Conservation (phyloP, 768 basidiomycete species). For the Phaeotremella fagi region DNA sequence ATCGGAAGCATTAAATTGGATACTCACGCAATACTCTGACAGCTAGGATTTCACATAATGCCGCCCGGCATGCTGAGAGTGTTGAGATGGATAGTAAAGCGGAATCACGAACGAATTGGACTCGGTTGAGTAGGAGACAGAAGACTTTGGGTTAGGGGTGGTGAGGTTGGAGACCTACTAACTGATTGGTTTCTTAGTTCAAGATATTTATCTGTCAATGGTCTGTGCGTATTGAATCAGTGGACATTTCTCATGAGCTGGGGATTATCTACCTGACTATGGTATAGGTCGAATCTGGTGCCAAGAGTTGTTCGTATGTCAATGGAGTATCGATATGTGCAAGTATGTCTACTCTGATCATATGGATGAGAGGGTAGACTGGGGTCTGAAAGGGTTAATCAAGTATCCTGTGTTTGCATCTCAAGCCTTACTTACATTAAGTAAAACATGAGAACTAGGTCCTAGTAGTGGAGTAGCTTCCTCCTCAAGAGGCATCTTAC, state of each 20-base stretch:
- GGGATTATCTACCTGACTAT: conserved; percentile 55
- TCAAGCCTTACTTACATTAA: conserved; percentile 22
- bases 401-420: background rate
- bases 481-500: conserved; percentile 1
- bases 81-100: conserved; percentile 61
- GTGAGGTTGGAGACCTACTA: conserved; percentile 19
- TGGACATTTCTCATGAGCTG: background rate
- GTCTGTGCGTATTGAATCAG: conserved; percentile 52
- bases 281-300: conserved; percentile 85
- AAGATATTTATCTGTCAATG: conserved; percentile 80
- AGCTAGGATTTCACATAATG: conserved; percentile 85
- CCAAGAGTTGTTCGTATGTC: conserved; percentile 70
- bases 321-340: conserved; percentile 65
- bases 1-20: background rate
- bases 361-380: conserved; percentile 77
- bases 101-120: conserved; percentile 76
- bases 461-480: conserved; percentile 37
- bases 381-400: conserved; percentile 48
- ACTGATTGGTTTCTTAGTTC: conserved; percentile 74
- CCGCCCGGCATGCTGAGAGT: conserved; percentile 68
- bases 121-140: conserved; percentile 78
- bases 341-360: conserved; percentile 55
- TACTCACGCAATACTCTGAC: conserved; percentile 67
- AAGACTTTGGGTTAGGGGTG: conserved; percentile 55
- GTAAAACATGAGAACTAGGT: conserved; percentile 24